Evolutionary conservation across 805 yeast species (phyloP), one percentile per base, ranked within the genome.

Genomic region (Wickerhamiella slavikovae): DNA sequence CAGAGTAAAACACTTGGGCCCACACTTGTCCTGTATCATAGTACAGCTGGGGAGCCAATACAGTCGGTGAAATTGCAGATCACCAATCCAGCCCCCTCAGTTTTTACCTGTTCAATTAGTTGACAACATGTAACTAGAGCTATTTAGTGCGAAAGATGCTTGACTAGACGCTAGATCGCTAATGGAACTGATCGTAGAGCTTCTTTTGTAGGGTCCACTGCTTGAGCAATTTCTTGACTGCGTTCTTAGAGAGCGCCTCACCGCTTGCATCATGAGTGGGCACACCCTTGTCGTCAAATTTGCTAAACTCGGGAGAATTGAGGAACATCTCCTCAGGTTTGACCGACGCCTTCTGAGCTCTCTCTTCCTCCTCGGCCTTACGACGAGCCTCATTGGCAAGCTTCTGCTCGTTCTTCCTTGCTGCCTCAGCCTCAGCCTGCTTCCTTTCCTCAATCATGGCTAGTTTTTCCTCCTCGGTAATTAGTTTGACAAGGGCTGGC

Each of bases 231-330:
- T 85, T 85, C 66, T 89, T 89, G 35, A 60, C 58, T 56, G 73
- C 68, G 49, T 93, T 77, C 58, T 89, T 89, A 24, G 89, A 64
- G 4, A 89, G 63, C 1, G 55, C 47, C 40, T 70, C 79, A 9
- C 96, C 96, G 7, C 66, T 68, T 20, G 57, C 61, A 38, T 72
- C 78, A 45, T 68, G 71, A 0, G 70, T 61, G 13, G 98, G 98
- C 12, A 89, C 34, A 1, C 98, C 98, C 21, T 62, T 53, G 16
- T 64, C 83, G 47, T 89, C 95, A 77, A 85, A 89, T 45, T 67
- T 76, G 7, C 67, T 51, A 48, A 68, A 89, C 33, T 63, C 65
- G 4, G 45, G 52, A 31, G 66, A 65, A 8, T 34, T 30, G 42
- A 60, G 64, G 57, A 83, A 89, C 70, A 89, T 54, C 16, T 76